Evolutionary conservation across 495 filamentous ascomycete species (phyloP).

Genomic region (Penicillium paradoxum): DNA sequence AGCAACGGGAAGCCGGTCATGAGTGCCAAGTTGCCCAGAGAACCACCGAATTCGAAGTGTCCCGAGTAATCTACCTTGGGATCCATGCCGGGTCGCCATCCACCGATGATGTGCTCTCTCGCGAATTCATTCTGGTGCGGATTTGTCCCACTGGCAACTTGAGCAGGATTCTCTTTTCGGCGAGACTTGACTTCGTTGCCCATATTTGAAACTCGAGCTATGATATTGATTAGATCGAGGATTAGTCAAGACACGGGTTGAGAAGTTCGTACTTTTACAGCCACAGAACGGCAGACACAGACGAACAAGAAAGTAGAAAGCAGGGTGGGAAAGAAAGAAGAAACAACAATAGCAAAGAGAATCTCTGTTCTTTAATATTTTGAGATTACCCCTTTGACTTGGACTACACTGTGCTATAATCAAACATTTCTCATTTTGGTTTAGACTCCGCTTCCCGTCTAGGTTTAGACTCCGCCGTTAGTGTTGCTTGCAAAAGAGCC

Average conservation of each 20-base stretch:
- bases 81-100: constrained; percentile 23
- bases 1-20: constrained; percentile 84
- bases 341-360: no score
- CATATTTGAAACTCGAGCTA: not conserved
- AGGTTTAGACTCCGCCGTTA: not conserved
- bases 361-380: not conserved
- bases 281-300: not conserved
- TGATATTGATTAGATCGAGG: not conserved
- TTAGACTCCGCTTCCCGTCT: constrained; percentile 2
- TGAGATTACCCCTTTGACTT: no score
- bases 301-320: not conserved
- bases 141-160: not conserved
- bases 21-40: constrained; percentile 60
- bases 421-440: not conserved
- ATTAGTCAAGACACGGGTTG: not conserved
- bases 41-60: constrained; percentile 79
- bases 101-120: constrained; percentile 18
- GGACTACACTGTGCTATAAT: no score
- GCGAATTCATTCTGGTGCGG: not conserved
- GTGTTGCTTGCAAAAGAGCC: no score
- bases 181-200: not conserved
- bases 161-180: not conserved
- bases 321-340: not conserved
- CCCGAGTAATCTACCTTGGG: constrained; percentile 18
- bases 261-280: not conserved